Evolutionary conservation across 169 alveolate species (phyloP).

Genomic region (Miamiensis avidus): DNA sequence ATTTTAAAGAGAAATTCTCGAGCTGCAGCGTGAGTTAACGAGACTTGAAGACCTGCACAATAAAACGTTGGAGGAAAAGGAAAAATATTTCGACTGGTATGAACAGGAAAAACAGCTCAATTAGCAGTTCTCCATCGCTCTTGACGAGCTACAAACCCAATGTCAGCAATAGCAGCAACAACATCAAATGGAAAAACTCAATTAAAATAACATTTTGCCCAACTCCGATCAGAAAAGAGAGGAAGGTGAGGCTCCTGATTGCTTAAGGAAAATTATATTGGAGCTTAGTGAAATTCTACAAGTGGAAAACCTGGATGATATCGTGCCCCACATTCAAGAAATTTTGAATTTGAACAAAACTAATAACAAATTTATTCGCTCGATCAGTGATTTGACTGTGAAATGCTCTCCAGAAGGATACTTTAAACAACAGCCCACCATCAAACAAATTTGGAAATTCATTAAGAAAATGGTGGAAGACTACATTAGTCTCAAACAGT

Average conservation of each 20-base stretch:
- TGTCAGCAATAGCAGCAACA: not conserved
- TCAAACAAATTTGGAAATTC: slow-evolving; percentile 29
- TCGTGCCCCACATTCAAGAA: not conserved
- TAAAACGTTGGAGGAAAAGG: not conserved
- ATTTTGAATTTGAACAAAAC: slow-evolving; percentile 5
- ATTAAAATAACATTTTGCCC: not conserved
- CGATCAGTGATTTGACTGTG: slow-evolving; percentile 16
- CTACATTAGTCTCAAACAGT: slow-evolving; percentile 13
- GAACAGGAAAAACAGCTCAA: not conserved
- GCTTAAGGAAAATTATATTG: not conserved
- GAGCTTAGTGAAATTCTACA: not conserved
- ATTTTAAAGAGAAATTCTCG: not conserved
- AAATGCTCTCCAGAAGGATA: slow-evolving; percentile 30
- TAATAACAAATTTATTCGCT: slow-evolving; percentile 26
- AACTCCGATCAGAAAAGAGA: not conserved
- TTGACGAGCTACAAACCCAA: not conserved
- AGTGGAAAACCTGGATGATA: not conserved
- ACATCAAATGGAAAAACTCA: too few species aligned
- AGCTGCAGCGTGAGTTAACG: not conserved
- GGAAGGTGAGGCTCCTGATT: not conserved
- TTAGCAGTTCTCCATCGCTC: not conserved
- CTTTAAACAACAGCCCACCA: slow-evolving; percentile 10
- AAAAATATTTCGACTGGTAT: not conserved
- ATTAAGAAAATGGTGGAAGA: slow-evolving; percentile 17
- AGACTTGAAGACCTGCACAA: not conserved